Conservation (phyloP, 2,329 filamentous ascomycete species). For the Colletotrichum sidae region DNA sequence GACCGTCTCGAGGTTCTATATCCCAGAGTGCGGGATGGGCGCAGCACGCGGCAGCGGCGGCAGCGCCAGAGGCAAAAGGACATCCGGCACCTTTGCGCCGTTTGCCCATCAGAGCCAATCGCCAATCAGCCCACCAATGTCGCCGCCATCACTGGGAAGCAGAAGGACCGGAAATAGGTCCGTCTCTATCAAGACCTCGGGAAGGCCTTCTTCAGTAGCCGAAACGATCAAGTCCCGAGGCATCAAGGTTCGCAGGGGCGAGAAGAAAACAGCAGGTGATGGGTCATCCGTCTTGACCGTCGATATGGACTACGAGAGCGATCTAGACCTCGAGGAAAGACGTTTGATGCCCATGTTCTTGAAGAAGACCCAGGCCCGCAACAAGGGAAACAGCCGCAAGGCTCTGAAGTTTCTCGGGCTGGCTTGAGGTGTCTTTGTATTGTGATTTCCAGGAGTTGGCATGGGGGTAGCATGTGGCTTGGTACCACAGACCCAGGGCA, state of each 20-base stretch:
- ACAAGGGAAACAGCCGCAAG: conserved; percentile 60
- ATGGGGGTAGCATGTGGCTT: not conserved
- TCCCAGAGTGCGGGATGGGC: conserved; percentile 47
- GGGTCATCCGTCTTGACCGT: conserved; percentile 48
- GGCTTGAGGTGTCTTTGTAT: conserved; percentile 43
- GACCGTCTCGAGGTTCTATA: conserved; percentile 59
- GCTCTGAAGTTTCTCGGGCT: conserved; percentile 66
- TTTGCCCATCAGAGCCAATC: conserved; percentile 41
- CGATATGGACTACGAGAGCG: conserved; percentile 52
- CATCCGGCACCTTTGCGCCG: conserved; percentile 44
- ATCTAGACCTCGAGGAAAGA: conserved; percentile 61
- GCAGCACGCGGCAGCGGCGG: not conserved
- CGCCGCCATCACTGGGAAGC: conserved; percentile 22
- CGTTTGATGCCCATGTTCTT: conserved; percentile 64
- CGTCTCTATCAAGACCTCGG: conserved; percentile 32
- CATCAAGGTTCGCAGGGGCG: conserved; percentile 42
- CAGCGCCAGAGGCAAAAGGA: conserved; percentile 11
- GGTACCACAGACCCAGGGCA: not conserved
- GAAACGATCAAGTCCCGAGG: conserved; percentile 50
- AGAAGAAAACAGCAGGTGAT: conserved; percentile 39
- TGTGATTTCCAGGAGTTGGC: too few species aligned
- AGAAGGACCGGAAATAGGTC: conserved; percentile 12
- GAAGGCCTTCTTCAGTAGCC: conserved; percentile 46
- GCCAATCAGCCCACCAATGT: conserved; percentile 29
- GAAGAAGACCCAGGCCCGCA: conserved; percentile 48